These are phyloP conservation scores for Sporobolomyces roseus DNA, from an alignment of 768 basidiomycete genomes.

Conservation along the genomic window DNA sequence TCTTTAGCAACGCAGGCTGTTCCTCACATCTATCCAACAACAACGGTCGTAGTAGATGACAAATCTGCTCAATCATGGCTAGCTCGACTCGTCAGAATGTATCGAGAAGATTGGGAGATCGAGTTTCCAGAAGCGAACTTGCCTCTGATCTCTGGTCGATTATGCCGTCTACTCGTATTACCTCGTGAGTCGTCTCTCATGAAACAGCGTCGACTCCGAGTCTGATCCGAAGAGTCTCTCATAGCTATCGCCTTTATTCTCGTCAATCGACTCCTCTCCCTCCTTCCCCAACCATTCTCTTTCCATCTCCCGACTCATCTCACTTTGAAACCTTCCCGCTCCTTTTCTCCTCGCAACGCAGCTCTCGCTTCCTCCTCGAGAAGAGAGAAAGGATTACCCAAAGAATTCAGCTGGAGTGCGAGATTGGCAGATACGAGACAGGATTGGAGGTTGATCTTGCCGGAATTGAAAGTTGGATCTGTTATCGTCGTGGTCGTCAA, in stretches of 20 bases:
- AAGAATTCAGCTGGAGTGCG: not conserved
- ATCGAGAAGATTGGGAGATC: conserved; percentile 33
- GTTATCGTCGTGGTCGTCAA: not conserved
- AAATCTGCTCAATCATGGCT: conserved; percentile 2
- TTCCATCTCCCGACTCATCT: conserved; percentile 8
- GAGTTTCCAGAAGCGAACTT: conserved; percentile 37
- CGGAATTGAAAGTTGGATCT: conserved; percentile 21
- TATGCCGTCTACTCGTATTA: conserved; percentile 2
- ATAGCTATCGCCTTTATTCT: not conserved
- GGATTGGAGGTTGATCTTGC: conserved; percentile 26
- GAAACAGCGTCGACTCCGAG: no score
- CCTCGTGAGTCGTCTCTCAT: conserved; percentile 31
- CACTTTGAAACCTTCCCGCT: not conserved
- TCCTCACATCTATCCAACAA: not conserved
- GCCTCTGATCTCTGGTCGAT: conserved; percentile 5
- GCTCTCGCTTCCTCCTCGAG: conserved; percentile 1
- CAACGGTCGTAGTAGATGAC: not conserved
- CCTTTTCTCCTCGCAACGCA: conserved; percentile 7
- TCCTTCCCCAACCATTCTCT: conserved; percentile 10
- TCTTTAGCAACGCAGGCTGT: not conserved
- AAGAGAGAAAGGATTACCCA: not conserved
- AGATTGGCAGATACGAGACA: not conserved
- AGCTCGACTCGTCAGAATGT: conserved; percentile 22
- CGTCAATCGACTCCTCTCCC: not conserved
- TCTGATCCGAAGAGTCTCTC: no score